Percentiles rank a stretch among this genome's conserved stretches.
Conservation (phyloP, 2,329 filamentous ascomycete genomes). For the Coniochaeta prunicola region DNA sequence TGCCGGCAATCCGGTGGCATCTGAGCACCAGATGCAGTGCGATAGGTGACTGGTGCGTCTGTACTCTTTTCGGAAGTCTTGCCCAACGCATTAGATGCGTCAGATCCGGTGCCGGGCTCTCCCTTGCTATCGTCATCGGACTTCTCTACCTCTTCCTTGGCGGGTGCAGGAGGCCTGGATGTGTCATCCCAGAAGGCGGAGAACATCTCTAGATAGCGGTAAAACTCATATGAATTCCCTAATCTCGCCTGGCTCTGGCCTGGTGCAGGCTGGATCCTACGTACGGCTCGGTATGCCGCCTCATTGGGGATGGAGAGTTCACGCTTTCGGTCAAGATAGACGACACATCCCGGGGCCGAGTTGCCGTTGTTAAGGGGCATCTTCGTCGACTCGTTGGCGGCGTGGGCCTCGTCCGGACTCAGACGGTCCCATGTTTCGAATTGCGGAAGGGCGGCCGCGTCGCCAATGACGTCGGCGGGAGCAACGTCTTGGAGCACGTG, state of each 20-base stretch:
- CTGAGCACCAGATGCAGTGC: constrained; percentile 42
- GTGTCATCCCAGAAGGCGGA: constrained; percentile 57
- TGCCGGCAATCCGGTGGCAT: constrained; percentile 54
- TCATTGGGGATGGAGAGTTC: constrained; percentile 51
- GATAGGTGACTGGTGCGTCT: constrained; percentile 23
- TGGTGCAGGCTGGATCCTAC: constrained; percentile 46
- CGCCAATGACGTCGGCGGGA: constrained; percentile 44
- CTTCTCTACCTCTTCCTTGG: not conserved
- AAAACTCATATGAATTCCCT: constrained; percentile 61
- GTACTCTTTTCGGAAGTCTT: constrained; percentile 4
- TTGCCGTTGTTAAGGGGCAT: constrained; percentile 44
- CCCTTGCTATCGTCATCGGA: not conserved
- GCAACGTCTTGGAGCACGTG: constrained; percentile 44
- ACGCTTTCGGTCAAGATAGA: constrained; percentile 50
- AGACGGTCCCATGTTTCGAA: constrained; percentile 44
- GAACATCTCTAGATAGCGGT: constrained; percentile 52
- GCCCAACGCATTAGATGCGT: constrained; percentile 2
- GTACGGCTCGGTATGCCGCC: constrained; percentile 53
- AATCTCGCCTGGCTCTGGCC: constrained; percentile 48
- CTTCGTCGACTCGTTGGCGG: constrained; percentile 40
- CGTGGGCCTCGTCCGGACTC: constrained; percentile 39
- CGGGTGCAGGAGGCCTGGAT: constrained; percentile 23
- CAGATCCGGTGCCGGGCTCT: not conserved
- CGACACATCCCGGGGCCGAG: constrained; percentile 47
- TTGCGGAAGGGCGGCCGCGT: constrained; percentile 44